Base-by-base conservation (phyloP, 2,329 filamentous ascomycete species). In the Emericellopsis atlantica region DNA sequence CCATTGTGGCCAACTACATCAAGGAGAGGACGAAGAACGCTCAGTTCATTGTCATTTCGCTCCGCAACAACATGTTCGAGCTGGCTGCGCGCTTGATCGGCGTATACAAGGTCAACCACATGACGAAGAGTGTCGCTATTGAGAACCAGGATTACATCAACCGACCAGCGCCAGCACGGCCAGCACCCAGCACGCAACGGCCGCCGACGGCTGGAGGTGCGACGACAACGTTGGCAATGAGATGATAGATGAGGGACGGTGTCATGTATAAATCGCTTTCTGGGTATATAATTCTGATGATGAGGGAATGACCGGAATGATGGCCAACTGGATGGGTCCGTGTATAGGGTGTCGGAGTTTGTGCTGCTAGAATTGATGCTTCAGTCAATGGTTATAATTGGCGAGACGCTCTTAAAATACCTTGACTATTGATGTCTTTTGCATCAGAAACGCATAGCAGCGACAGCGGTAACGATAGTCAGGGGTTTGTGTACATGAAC, bases 11-110 rank as follows among this genome's bases (percentile, higher is more conserved):
- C 44, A 92, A 88, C 53, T 98, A 98, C 61, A 98, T 98, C 73
- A 96, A 95, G 67, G 92, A 98, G 67, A 76, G 92, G 41, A 98
- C 92, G 45, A 96, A 95, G 73, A 98, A 98, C 64, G 93, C 92
- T 2, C 92, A 98, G 58, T 98, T 98, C 60, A 92, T 98, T 52
- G 92, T 98, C 55, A 98, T 98, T 56, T 95, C 88, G 14, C 70
- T 98, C 54, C 75, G 92, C 54, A 98, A 98, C 65, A 98, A 98
- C 69, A 98, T 98, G 92, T 98, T 98, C 62, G 92, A 98, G 70
- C 78, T 98, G 47, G 90, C 93, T n/a, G 79, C 87, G 43, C 77
- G 93, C 42, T 74, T 98, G 44, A 88, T 98, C 12, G 93, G 93
- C 50, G 92, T 98, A 42, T 98, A 98, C 71, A 98, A 98, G 71